Percentiles rank a stretch among this genome's conserved stretches.
Conservation (phyloP, 495 filamentous ascomycete species). For the Penicillium soppii region DNA sequence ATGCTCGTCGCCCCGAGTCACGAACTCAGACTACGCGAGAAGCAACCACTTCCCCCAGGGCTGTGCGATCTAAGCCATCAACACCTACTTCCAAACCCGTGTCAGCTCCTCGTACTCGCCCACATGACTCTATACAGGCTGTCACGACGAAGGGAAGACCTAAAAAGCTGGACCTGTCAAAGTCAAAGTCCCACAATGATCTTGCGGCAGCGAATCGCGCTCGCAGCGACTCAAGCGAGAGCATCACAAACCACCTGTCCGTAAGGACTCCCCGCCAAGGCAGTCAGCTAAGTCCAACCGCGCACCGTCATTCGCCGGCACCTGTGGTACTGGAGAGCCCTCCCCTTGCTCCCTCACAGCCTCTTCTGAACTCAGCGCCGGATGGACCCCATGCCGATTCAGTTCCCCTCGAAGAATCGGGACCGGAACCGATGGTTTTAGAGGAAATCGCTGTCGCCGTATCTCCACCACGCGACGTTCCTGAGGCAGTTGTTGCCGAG, state of each 20-base stretch:
- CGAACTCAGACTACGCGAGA: slow-evolving; percentile 27
- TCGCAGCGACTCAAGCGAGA: slow-evolving; percentile 31
- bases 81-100: slow-evolving; percentile 30
- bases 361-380: slow-evolving; percentile 1
- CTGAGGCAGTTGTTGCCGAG: not conserved
- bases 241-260: slow-evolving; percentile 15
- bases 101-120: slow-evolving; percentile 30
- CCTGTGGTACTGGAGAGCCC: slow-evolving; percentile 29
- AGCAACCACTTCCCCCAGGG: slow-evolving; percentile 43
- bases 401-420: slow-evolving; percentile 14
- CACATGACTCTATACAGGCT: slow-evolving; percentile 24
- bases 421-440: slow-evolving; percentile 12
- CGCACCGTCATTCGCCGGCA: slow-evolving; percentile 55
- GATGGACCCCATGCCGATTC: slow-evolving; percentile 1
- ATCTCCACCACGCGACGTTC: slow-evolving; percentile 4
- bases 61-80: slow-evolving; percentile 27
- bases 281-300: slow-evolving; percentile 53
- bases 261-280: slow-evolving; percentile 28
- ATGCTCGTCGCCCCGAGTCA: slow-evolving; percentile 40
- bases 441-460: slow-evolving; percentile 8
- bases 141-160: slow-evolving; percentile 35
- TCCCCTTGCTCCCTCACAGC: slow-evolving; percentile 18
- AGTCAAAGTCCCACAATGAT: slow-evolving; percentile 28
- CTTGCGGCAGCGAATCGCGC: slow-evolving; percentile 18
- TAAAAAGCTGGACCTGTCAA: slow-evolving; percentile 40